phyloP scores from a whole-genome alignment of 2,329 filamentous ascomycete genomes.

The Colletotrichum neosansevieriae region DNA sequence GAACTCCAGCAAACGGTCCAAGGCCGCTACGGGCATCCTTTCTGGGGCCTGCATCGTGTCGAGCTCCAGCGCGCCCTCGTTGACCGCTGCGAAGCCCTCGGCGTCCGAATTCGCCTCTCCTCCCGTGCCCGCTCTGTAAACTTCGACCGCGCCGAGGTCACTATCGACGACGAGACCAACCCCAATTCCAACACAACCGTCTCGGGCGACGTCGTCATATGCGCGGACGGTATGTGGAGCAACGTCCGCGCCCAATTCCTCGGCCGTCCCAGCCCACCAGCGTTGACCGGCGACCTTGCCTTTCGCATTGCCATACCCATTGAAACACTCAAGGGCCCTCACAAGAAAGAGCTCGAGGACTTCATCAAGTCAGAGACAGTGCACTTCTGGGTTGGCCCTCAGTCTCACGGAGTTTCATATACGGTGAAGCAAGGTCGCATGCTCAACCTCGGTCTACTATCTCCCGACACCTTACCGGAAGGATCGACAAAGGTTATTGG shows the following conservation, averaged over 20 bases:
- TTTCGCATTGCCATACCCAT: constrained; percentile 65
- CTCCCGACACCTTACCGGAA: constrained; percentile 38
- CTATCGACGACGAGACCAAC: constrained; percentile 41
- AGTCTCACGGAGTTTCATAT: constrained; percentile 63
- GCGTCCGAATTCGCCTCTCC: constrained; percentile 47
- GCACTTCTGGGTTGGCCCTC: constrained; percentile 67
- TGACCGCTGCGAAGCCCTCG: constrained; percentile 52
- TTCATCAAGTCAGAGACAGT: constrained; percentile 61
- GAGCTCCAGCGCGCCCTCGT: constrained; percentile 60
- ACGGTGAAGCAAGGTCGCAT: constrained; percentile 56
- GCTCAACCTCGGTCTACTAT: constrained; percentile 55
- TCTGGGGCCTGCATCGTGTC: constrained; percentile 63
- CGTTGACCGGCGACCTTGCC: constrained; percentile 66
- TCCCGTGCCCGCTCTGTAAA: constrained; percentile 28
- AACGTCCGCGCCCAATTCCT: constrained; percentile 59
- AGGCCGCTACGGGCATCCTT: constrained; percentile 47
- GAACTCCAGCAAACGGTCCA: constrained; percentile 32
- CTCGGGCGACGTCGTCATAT: constrained; percentile 58
- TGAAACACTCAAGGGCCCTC: constrained; percentile 59
- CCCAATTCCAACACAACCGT: constrained; percentile 45
- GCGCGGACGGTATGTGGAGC: constrained; percentile 62
- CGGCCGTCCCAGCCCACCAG: constrained; percentile 56
- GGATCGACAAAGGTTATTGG: constrained; percentile 43
- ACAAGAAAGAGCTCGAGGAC: constrained; percentile 51
- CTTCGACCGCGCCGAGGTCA: constrained; percentile 44